Base-by-base conservation (phyloP, 371 early-diverging fungal species). In the Mucor saturninus region DNA sequence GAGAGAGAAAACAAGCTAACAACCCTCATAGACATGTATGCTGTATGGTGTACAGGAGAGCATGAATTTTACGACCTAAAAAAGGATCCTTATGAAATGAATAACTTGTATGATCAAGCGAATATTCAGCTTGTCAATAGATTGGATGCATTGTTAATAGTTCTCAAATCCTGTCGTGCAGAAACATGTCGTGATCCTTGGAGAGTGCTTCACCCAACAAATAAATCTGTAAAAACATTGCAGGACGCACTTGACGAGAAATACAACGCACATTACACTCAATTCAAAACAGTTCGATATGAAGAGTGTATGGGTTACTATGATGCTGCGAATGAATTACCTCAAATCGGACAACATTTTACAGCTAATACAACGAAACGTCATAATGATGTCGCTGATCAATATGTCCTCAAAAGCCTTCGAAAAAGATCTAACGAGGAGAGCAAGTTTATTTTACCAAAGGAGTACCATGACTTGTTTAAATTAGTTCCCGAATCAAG, bases 11-110 rank as follows among this genome's bases (percentile, higher is more conserved):
- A n/a, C 9, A 46, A 11, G 3, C 14, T 14, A 48, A 8, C 15
- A 32, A 57, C 15, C 4, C 9, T 0, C n/a, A 11, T 42, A 73
- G 76, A 80, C 26, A 73, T 81, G 61, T 89, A 86, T 68, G 62
- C 81, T 21, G 80, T 80, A 8, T 86, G 85, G 85, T 89, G 87
- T 67, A 89, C 86, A 6, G 86, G 86, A 31, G 85, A 86, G 42
- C 81, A 80, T 56, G 87, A 89, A 62, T 67, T 86, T 21, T 87
- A 86, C 56, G 79, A 87, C 54, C 58, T 86, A 31, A 75, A 75
- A 32, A 60, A 73, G 11, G 89, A 89, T 43, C 89, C 89, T 14
- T 84, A 85, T 68, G 84, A 87, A 65, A 39, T 81, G 42, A 61
- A 75, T 8, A 85, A 89, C 58, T 56, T 79, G 26, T 84, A 84